These are phyloP conservation scores for Firmiana major DNA, from an alignment of 345 rosid species.

Conservation along the genomic window DNA sequence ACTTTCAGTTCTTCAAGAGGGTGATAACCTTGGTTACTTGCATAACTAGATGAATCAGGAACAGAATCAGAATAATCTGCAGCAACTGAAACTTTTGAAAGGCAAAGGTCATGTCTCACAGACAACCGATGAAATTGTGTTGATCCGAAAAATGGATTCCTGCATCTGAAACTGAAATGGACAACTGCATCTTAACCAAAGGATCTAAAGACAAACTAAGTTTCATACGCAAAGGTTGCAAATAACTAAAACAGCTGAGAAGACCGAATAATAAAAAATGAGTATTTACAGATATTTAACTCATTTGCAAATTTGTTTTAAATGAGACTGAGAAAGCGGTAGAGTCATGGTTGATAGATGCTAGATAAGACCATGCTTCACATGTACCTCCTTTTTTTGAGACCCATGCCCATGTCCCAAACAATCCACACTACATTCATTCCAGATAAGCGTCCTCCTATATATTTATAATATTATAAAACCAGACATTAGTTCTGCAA, in stretches of 20 bases:
- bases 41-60: slow-evolving; percentile 75
- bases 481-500: neutral
- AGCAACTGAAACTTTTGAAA: slow-evolving; percentile 80
- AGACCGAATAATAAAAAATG: neutral
- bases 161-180: slow-evolving; percentile 45
- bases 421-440: neutral
- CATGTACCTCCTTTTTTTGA: neutral
- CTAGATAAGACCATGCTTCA: neutral
- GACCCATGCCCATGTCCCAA: neutral
- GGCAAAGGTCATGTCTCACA: slow-evolving; percentile 52
- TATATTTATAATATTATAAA: neutral
- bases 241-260: neutral
- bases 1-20: slow-evolving; percentile 85
- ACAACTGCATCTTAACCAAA: neutral
- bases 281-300: neutral
- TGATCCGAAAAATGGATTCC: slow-evolving; percentile 48
- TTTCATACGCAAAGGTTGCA: neutral
- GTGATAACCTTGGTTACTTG: slow-evolving; percentile 59
- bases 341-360: neutral
- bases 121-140: slow-evolving; percentile 50
- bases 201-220: neutral
- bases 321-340: neutral
- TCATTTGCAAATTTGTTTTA: neutral
- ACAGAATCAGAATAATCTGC: slow-evolving; percentile 96
- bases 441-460: neutral